These are phyloP conservation scores for Atkinsonella hypoxylon DNA, from an alignment of 2,329 filamentous ascomycete species.

Conservation along the genomic window DNA sequence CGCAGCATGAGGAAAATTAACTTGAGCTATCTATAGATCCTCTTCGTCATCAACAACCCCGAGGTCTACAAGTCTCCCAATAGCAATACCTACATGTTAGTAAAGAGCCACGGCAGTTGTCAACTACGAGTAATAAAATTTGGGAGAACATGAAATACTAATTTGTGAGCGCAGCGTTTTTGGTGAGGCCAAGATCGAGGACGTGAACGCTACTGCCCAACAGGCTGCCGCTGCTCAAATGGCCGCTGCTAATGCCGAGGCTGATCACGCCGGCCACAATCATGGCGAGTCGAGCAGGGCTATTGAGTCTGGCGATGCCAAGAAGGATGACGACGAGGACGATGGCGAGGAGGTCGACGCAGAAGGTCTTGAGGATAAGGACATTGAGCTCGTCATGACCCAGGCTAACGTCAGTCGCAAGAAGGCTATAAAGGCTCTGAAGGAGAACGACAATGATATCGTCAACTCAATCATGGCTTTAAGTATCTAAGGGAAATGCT, in stretches of 20 bases:
- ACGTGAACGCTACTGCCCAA: constrained; percentile 96
- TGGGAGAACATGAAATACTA: background rate
- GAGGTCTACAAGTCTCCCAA: constrained; percentile 99
- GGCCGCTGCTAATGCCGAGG: constrained; percentile 53
- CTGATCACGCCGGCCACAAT: constrained; percentile 61
- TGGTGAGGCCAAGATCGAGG: constrained; percentile 99
- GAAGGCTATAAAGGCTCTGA: constrained; percentile 96
- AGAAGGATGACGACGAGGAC: constrained; percentile 78
- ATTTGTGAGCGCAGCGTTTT: constrained; percentile 59
- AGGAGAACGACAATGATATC: constrained; percentile 99
- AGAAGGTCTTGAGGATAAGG: constrained; percentile 91
- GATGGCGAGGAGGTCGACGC: constrained; percentile 95
- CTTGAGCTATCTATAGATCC: constrained; percentile 50
- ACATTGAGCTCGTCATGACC: constrained; percentile 98
- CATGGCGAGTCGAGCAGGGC: constrained; percentile 57
- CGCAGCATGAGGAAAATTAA: constrained; percentile 12
- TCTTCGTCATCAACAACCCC: constrained; percentile 99
- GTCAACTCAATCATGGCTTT: constrained; percentile 99
- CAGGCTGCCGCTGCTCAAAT: constrained; percentile 82
- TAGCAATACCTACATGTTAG: constrained; percentile 99
- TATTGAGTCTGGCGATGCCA: constrained; percentile 49
- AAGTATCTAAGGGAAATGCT: constrained; percentile 49
- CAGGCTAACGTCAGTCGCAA: constrained; percentile 94
- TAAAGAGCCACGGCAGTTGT: constrained; percentile 7
- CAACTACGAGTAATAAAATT: background rate